Percentiles rank a stretch among this genome's conserved stretches.
These are phyloP conservation scores for Termitomyces sp. DNA, from an alignment of 768 basidiomycete genomes.

Conservation along the genomic window DNA sequence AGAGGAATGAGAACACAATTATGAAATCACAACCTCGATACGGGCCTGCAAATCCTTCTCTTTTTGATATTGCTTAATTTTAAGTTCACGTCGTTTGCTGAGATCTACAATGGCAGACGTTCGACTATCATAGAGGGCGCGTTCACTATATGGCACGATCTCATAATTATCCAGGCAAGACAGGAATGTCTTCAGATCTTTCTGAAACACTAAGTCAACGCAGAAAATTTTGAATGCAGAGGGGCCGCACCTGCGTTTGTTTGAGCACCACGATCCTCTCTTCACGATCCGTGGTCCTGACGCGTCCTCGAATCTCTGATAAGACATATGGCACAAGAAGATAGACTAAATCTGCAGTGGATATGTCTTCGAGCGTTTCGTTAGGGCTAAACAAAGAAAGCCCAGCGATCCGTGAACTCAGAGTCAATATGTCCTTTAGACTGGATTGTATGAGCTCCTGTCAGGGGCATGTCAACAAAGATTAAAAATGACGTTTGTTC, in stretches of 20 bases:
- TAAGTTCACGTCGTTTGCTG: slow-evolving; percentile 71
- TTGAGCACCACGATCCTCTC: slow-evolving; percentile 53
- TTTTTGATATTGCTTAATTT: slow-evolving; percentile 85
- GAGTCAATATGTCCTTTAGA: slow-evolving; percentile 47
- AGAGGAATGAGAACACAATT: background rate
- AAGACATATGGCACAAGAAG: slow-evolving; percentile 65
- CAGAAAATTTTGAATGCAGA: slow-evolving; percentile 7
- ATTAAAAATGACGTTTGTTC: background rate
- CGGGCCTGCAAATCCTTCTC: slow-evolving; percentile 74
- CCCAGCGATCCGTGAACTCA: slow-evolving; percentile 47
- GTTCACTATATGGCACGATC: slow-evolving; percentile 58
- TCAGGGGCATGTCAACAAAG: background rate
- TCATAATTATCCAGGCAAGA: slow-evolving; percentile 56
- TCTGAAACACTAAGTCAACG: slow-evolving; percentile 29
- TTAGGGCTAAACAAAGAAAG: slow-evolving; percentile 80
- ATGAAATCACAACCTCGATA: slow-evolving; percentile 50
- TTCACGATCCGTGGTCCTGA: slow-evolving; percentile 46
- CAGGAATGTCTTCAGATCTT: slow-evolving; percentile 40
- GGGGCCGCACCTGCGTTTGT: slow-evolving; percentile 49
- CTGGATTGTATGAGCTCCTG: slow-evolving; percentile 58
- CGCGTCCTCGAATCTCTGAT: slow-evolving; percentile 60
- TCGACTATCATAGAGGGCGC: slow-evolving; percentile 44
- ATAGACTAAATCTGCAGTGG: slow-evolving; percentile 71
- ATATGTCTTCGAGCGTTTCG: slow-evolving; percentile 77
- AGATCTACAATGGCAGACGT: slow-evolving; percentile 52